Evolutionary conservation across 176 grass and related monocot species (phyloP).

Genomic region (Carex pumila): DNA sequence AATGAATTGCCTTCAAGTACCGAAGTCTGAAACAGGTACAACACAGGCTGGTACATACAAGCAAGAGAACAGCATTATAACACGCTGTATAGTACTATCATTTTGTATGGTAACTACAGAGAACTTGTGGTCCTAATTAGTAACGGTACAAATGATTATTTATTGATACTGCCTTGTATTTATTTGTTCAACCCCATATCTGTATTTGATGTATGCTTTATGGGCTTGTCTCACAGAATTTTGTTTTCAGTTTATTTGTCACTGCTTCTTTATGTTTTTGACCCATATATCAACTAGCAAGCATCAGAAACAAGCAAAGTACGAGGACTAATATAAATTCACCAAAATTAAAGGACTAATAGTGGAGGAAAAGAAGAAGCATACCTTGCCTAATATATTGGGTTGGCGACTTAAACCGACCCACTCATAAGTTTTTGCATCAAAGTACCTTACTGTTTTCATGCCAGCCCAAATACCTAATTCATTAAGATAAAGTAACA

Average conservation of each 20-base stretch:
- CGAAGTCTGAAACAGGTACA: not conserved
- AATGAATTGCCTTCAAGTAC: not conserved
- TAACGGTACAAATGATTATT: not conserved
- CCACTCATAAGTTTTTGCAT: slow-evolving; percentile 96
- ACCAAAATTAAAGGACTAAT: not conserved
- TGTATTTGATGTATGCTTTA: not conserved
- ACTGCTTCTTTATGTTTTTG: not conserved
- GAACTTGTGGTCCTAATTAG: not conserved
- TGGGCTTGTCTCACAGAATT: not conserved
- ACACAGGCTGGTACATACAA: not conserved
- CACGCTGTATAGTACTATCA: not conserved
- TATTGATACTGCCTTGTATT: not conserved
- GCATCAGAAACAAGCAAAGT: not conserved
- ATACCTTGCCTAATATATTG: slow-evolving; percentile 97
- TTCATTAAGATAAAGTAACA: slow-evolving; percentile 25
- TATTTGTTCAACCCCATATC: not conserved
- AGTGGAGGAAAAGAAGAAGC: not conserved
- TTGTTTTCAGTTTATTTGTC: not conserved
- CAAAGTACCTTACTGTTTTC: slow-evolving; percentile 90
- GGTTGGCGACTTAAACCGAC: slow-evolving; percentile 94
- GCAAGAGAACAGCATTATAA: not conserved
- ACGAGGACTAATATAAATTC: not conserved
- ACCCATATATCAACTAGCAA: not conserved
- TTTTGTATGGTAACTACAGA: not conserved
- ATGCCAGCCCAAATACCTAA: slow-evolving; percentile 99